These are phyloP conservation scores for Didymella glomerata DNA, from an alignment of 2,329 filamentous ascomycete genomes.

Conservation along the genomic window DNA sequence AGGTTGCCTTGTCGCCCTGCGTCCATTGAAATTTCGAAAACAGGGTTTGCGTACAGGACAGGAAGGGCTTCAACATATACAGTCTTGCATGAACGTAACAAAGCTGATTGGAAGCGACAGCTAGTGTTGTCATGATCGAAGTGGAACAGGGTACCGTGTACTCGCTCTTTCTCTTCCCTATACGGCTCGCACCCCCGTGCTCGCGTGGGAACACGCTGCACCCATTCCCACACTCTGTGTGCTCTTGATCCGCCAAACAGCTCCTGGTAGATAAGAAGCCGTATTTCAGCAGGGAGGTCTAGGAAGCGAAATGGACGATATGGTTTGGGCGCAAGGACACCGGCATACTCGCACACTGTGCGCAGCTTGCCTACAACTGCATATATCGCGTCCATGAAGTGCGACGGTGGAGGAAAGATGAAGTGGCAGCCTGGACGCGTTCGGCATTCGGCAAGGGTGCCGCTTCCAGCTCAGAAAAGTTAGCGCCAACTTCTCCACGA, in stretches of 20 bases:
- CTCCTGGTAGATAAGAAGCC: neutral
- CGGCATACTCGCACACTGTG: neutral
- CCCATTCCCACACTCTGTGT: neutral
- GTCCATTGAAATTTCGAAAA: neutral
- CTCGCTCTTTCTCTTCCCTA: neutral
- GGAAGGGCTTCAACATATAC: neutral
- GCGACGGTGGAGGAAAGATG: neutral
- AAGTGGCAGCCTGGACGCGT: neutral
- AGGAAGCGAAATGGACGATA: neutral
- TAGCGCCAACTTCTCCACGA: constrained; percentile 9
- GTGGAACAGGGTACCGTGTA: neutral
- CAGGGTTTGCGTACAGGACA: constrained; percentile 1
- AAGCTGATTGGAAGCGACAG: neutral
- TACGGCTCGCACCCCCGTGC: neutral
- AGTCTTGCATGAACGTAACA: neutral
- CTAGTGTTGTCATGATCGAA: neutral
- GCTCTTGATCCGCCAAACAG: neutral
- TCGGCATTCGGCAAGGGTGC: constrained; percentile 3
- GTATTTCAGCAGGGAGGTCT: neutral
- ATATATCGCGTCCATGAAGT: neutral
- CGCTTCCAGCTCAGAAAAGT: constrained; percentile 3
- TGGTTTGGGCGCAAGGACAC: neutral
- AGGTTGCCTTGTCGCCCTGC: neutral
- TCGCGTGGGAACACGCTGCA: neutral
- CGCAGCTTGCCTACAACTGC: neutral